A percentile compares a stretch with the other conserved stretches of the same genome.
Evolutionary conservation across 2,329 filamentous ascomycete genomes (phyloP).

Genomic region (Helotiales sp.): DNA sequence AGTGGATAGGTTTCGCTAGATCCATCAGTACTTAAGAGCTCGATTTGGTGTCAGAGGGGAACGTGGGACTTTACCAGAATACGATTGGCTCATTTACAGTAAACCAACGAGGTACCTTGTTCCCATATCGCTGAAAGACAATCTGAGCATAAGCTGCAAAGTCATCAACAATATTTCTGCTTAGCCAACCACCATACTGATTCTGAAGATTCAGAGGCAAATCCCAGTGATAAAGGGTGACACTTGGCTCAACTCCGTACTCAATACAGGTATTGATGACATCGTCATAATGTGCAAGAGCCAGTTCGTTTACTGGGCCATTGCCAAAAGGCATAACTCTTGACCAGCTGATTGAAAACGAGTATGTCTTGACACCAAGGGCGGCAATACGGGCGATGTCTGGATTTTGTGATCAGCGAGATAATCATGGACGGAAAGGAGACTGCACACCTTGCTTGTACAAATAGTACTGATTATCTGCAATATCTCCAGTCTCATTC

Average conservation of each 20-base stretch:
- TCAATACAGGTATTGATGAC: slow-evolving; percentile 50
- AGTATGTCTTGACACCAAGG: slow-evolving; percentile 52
- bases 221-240: slow-evolving; percentile 47
- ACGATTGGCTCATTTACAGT: slow-evolving; percentile 53
- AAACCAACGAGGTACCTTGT: slow-evolving; percentile 51
- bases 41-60: neutral
- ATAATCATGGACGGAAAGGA: slow-evolving; percentile 25
- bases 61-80: slow-evolving; percentile 27
- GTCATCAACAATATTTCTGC: slow-evolving; percentile 47
- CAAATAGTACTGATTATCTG: slow-evolving; percentile 52
- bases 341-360: slow-evolving; percentile 53
- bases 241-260: slow-evolving; percentile 49
- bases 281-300: slow-evolving; percentile 53
- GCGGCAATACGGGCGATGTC: slow-evolving; percentile 54
- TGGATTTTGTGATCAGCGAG: slow-evolving; percentile 2
- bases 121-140: slow-evolving; percentile 49
- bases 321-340: slow-evolving; percentile 51
- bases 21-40: slow-evolving; percentile 1
- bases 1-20: slow-evolving; percentile 7
- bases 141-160: slow-evolving; percentile 54
- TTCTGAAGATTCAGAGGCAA: slow-evolving; percentile 38
- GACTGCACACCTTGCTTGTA: slow-evolving; percentile 51
- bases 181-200: slow-evolving; percentile 44
- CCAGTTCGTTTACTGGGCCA: slow-evolving; percentile 51
- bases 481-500: slow-evolving; percentile 49